phyloP scores from a whole-genome alignment of 345 rosid species.

The Clarkia xantiana region DNA sequence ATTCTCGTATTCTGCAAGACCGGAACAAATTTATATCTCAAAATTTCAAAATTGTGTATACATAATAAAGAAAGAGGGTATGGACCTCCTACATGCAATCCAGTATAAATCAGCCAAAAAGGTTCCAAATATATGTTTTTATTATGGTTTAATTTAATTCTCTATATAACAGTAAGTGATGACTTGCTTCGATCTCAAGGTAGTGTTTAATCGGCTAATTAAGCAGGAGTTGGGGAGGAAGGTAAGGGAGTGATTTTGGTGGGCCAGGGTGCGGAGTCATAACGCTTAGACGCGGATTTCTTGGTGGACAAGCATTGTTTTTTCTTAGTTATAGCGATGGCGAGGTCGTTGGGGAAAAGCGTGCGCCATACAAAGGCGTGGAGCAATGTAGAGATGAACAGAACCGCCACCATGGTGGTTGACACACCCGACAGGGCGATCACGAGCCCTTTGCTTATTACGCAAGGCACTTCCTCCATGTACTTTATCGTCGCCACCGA shows the following conservation, averaged over 20 bases:
- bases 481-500: slow-evolving; percentile 83
- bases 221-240: too few relatives aligned
- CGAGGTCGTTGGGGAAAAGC: slow-evolving; percentile 76
- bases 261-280: slow-evolving; percentile 58
- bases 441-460: slow-evolving; percentile 47
- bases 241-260: slow-evolving; percentile 32
- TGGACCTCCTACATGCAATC: too few relatives aligned
- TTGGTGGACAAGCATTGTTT: slow-evolving; percentile 33
- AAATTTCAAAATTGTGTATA: too few relatives aligned
- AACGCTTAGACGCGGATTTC: slow-evolving; percentile 49
- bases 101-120: too few relatives aligned
- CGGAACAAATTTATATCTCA: too few relatives aligned
- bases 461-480: slow-evolving; percentile 64
- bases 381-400: slow-evolving; percentile 59
- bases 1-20: too few relatives aligned
- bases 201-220: too few relatives aligned
- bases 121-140: too few relatives aligned
- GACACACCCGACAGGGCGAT: slow-evolving; percentile 61
- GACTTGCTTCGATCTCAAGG: too few relatives aligned
- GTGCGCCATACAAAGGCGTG: slow-evolving; percentile 67
- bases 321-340: slow-evolving; percentile 70
- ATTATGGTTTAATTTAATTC: too few relatives aligned
- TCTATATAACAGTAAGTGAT: too few relatives aligned
- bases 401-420: slow-evolving; percentile 57
- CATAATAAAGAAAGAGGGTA: too few relatives aligned